Base-by-base conservation (phyloP, 2,329 filamentous ascomycete genomes). In the Eutypella sp. region DNA sequence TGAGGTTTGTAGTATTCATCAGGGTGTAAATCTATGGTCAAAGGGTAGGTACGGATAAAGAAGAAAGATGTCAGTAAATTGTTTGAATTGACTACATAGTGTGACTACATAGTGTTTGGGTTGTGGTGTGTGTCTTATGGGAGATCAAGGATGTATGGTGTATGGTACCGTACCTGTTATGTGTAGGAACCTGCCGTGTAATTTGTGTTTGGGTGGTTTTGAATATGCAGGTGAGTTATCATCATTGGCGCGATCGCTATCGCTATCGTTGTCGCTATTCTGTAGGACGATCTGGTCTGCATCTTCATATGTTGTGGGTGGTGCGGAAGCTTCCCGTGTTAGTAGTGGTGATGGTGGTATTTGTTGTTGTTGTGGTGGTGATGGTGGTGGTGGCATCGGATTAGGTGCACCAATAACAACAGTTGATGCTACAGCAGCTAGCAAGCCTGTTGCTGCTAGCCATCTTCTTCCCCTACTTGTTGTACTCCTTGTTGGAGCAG, bases 1-100 rank as follows among this genome's bases (percentile, higher is more conserved):
- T 91, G 85, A 7, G 79, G 67, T 66, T 89, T 84, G 75, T 96
- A 99, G 67, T 88, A 87, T 37, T 81, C 80, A 65, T 99, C 93
- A 40, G 90, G 89, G 61, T 99, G 93, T 57, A 97, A 79, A 69
- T 99, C 93, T 96, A 48, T 45, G 38, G 45, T 7, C n/a, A n/a
- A n/a, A 48, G 52, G 47, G 52, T 47, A 47, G 39, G 40, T 33
- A 40, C 37, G 19, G 29, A 51, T 47, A 46, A 51, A 41, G 41
- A 41, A 18, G 22, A 52, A 44, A 51, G 34, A 44, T 38, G 31
- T 25, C 4, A 38, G 20, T 37, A 42, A 47, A 38, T 24, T 37
- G n/a, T n/a, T n/a, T n/a, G n/a, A n/a, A n/a, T n/a, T n/a, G n/a
- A n/a, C n/a, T n/a, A n/a, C n/a, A n/a, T n/a, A n/a, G n/a, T n/a